Percentiles rank a stretch among this genome's conserved stretches.
phyloP scores from a whole-genome alignment of 2,329 filamentous ascomycete species.

The Conoideocrella luteorostrata region DNA sequence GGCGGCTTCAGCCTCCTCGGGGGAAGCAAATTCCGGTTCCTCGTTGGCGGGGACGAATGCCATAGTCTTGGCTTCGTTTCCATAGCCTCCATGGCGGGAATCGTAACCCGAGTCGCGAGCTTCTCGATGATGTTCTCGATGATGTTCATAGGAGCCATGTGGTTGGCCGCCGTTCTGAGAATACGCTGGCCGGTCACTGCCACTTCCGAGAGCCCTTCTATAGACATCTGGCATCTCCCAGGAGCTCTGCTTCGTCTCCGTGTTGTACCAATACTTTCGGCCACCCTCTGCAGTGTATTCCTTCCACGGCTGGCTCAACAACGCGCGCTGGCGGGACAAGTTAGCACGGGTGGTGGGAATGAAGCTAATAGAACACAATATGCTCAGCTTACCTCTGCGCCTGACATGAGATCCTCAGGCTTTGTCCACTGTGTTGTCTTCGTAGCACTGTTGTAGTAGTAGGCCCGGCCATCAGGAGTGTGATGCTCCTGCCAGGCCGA shows the following conservation, averaged over 20 bases:
- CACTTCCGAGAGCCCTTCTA: conserved; percentile 59
- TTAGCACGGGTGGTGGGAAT: background rate
- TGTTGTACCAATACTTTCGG: conserved; percentile 92
- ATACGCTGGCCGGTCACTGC: conserved; percentile 25
- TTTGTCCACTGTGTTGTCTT: conserved; percentile 93
- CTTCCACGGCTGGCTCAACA: conserved; percentile 83
- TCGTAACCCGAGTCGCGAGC: conserved; percentile 40
- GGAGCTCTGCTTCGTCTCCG: conserved; percentile 81
- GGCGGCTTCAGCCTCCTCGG: conserved; percentile 86
- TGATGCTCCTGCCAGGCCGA: conserved; percentile 74
- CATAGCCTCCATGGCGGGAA: conserved; percentile 51
- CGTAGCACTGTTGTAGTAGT: conserved; percentile 84
- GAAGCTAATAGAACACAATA: background rate
- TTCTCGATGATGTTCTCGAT: conserved; percentile 32
- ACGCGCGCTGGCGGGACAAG: conserved; percentile 54
- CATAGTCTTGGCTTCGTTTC: conserved; percentile 49
- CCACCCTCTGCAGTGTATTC: conserved; percentile 84
- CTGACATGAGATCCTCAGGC: conserved; percentile 80
- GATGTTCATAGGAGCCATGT: conserved; percentile 29
- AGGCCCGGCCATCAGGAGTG: conserved; percentile 73
- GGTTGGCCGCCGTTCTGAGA: conserved; percentile 34
- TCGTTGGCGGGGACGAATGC: conserved; percentile 57
- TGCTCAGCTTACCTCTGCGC: conserved; percentile 69
- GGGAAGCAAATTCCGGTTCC: conserved; percentile 71
- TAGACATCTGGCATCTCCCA: conserved; percentile 91